Evolutionary conservation across 192 early-diverging fungal species (phyloP), one percentile per base, ranked within the genome.

Genomic region (Chytriomyces confervae): DNA sequence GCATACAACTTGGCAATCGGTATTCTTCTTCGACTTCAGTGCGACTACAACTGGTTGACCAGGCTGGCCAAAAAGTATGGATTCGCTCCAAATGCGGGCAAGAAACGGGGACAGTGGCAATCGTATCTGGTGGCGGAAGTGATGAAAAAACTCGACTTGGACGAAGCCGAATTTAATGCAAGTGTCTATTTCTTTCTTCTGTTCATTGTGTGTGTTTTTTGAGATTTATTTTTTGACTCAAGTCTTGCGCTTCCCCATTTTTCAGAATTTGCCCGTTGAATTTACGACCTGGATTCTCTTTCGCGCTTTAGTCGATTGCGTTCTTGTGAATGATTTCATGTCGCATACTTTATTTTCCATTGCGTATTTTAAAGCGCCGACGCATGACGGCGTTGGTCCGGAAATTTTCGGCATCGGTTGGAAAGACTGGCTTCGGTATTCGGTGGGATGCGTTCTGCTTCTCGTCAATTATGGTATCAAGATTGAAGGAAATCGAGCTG

Each of bases 241-340:
- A 27, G 24, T 0, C 24, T 72, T 64, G 5, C 79, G 51, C 6
- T 69, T 13, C 16, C 75, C 29, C 36, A 51, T 9, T 44, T 57
- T 72, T 29, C 69, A 91, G 89, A 71, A 81, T n/a, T 90, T 90
- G 62, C 96, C 97, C 11, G 86, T 96, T 76, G 97, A 99, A 84
- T 99, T 94, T 88, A 98, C 96, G 73, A 91, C 93, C 18, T 99
- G 97, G 97, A 84, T 98, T 61, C 87, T 99, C 7, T 99, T 94
- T 85, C 94, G 96, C 46, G 93, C 94, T 78, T 84, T 99, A 44
- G 95, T 96, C 10, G 96, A 98, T 79, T 72, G 97, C 64, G 92
- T 99, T 71, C 84, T 98, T 70, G 91, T 97, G 79, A 98, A 97
- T 79, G 97, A 97, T 83, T 94, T 97, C 74, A 86, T 91, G 0